Base-by-base conservation (phyloP, 805 yeast genomes). In the Dipodascus geniculatus region DNA sequence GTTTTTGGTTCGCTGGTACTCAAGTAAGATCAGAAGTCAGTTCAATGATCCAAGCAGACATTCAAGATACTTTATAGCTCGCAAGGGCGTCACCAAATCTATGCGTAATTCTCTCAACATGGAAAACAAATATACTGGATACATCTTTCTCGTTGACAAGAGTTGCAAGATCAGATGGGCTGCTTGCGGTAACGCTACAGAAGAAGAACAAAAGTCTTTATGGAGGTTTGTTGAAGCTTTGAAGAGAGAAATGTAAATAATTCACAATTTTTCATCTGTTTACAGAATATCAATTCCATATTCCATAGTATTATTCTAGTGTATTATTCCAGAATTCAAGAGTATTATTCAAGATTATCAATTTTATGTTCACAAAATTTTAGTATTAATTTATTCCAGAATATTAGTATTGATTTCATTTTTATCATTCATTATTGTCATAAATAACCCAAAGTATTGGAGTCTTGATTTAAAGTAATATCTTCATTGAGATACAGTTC, bases 121-220 rank as follows among this genome's bases (percentile, higher is more conserved):
- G 59, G 82, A 81, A 53, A 91, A 91, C 64, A 76, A 79, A 22
- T 85, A 84, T 60, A 80, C 95, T 1, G 98, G 98, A 0, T 89
- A 87, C 63, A 72, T 89, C 9, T 84, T 88, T 58, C 71, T 91
- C 2, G 76, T 93, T 35, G 99, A 93, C 63, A 73, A 73, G 16
- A 72, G 80, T 14, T 83, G 84, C 51, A 82, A 78, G 61, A 83
- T 93, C 53, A 74, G 98, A 60, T 91, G 98, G 98, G 89, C 88
- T 22, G 86, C 88, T 2, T 80, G 95, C 60, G 99, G 98, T 1
- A 78, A 76, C 42, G 84, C 96, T 1, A 74, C 75, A 16, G 80
- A 76, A n/a, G 76, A 76, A 33, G 99, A 93, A 60, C 69, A 72
- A 50, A 71, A 72, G 17, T 70, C 79, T 16, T 66, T 87, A 54